These are phyloP conservation scores for Ustilago curta DNA, from an alignment of 1,284 basidiomycete species.

Conservation along the genomic window DNA sequence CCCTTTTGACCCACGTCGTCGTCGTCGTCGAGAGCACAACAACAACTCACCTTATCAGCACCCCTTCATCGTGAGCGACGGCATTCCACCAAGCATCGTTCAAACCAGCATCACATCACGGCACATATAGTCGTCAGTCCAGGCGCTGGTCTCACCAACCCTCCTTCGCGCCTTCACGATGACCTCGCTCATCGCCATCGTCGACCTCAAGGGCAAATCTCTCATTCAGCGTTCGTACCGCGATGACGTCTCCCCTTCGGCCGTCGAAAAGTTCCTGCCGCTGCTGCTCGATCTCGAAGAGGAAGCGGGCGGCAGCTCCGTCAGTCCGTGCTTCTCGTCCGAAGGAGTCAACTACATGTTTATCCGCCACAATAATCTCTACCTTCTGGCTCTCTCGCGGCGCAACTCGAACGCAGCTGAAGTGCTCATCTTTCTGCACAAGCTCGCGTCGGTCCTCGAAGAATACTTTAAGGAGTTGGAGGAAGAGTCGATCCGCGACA, in stretches of 20 bases:
- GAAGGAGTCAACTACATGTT: constrained; percentile 91
- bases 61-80: neutral
- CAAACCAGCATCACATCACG: no score
- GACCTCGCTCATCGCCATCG: constrained; percentile 80
- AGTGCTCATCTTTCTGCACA: constrained; percentile 95
- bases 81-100: no score
- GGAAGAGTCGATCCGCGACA: constrained; percentile 98
- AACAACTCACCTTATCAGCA: no score
- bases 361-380: constrained; percentile 96
- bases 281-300: constrained; percentile 96
- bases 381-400: constrained; percentile 93
- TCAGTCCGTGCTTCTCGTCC: constrained; percentile 88
- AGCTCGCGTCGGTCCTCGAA: constrained; percentile 80
- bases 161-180: constrained; percentile 33
- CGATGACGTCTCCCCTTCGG: constrained; percentile 90
- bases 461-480: constrained; percentile 99
- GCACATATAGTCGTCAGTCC: no score
- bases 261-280: constrained; percentile 93
- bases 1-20: neutral
- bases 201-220: constrained; percentile 98
- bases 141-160: neutral
- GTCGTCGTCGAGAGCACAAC: no score
- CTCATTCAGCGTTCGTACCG: constrained; percentile 97
- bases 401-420: constrained; percentile 96
- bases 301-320: constrained; percentile 81